Conservation (phyloP, 345 rosid species). For the Eutrema heterophyllum region DNA sequence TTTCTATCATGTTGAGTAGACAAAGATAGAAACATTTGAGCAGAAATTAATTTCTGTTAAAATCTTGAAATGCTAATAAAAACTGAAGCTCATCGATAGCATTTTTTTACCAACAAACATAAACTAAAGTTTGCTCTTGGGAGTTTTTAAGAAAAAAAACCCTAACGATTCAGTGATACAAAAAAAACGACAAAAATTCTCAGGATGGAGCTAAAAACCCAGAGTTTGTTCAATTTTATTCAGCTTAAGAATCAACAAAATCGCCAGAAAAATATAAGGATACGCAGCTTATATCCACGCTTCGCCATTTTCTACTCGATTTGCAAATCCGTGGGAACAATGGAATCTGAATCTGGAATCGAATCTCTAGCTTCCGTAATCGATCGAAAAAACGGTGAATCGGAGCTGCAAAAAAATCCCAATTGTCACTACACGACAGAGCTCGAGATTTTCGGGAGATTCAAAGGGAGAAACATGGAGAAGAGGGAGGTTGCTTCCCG, state of each 20-base stretch:
- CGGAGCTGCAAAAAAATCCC: neutral
- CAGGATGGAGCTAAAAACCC: neutral
- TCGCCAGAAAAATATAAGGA: slow-evolving; percentile 40
- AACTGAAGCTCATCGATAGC: slow-evolving; percentile 1
- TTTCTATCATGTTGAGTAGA: neutral
- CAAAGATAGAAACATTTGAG: slow-evolving; percentile 1
- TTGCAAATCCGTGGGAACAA: slow-evolving; percentile 4
- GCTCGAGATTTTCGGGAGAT: slow-evolving; percentile 19
- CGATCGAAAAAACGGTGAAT: slow-evolving; percentile 12
- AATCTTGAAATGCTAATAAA: neutral
- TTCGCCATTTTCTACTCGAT: slow-evolving; percentile 51
- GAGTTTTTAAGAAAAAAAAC: neutral
- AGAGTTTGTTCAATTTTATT: neutral
- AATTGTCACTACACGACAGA: slow-evolving; percentile 31
- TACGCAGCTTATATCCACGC: slow-evolving; percentile 99
- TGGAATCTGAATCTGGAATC: slow-evolving; percentile 14
- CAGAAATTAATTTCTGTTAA: neutral
- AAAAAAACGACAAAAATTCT: neutral
- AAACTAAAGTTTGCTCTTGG: slow-evolving; percentile 2
- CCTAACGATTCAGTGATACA: slow-evolving; percentile 1
- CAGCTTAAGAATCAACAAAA: slow-evolving; percentile 5
- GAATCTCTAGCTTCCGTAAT: slow-evolving; percentile 15
- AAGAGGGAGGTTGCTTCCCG: slow-evolving; percentile 19
- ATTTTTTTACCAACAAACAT: neutral
- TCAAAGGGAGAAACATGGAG: neutral